Evolutionary conservation across 352 stramenopile genomes (phyloP), one percentile per base, ranked within the genome.

Genomic region (Phytophthora aleatoria): DNA sequence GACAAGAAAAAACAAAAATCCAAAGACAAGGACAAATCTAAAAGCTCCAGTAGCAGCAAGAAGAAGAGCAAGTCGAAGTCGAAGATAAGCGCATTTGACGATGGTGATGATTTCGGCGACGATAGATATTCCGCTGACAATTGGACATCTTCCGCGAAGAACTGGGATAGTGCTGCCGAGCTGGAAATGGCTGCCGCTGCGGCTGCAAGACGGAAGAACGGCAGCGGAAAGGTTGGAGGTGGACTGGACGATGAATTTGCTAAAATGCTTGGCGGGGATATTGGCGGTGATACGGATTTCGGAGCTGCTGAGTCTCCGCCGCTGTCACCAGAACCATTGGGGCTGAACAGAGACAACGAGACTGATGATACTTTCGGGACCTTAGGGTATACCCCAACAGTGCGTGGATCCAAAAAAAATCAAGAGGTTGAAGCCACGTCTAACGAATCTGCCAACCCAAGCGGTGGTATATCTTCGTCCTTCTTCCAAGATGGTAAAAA

Each of bases 201-300:
- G 13, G 55, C 69, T 31, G 55, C 54, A 1, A 62, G 64, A 45
- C 81, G 76, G 57, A 85, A 83, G 44, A 87, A 81, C 24, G 63
- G 59, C 8, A 61, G 43, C 10, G 67, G 60, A 24, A 76, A 74
- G 41, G 39, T 39, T 12, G 57, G 65, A 28, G 41, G 54, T 27
- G 66, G 51, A 38, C 8, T 91, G 6, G 77, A 90, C 45, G 76
- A 77, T 48, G 83, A 91, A 51, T 91, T 91, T 51, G 71, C 77
- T 6, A 78, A 86, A 30, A 90, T 91, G 79, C 52, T 91, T 3
- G 79, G 0, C 16, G 53, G 49, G 20, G 59, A 63, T 30, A 50
- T 43, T 16, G 60, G 48, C 13, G 11, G 41, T 20, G 59, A 39
- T 10, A 27, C 24, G 31, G 28, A 58, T 30, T 67, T 63, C 8